Conservation (phyloP, 306 rosid genomes). For the Lotus japonicus region DNA sequence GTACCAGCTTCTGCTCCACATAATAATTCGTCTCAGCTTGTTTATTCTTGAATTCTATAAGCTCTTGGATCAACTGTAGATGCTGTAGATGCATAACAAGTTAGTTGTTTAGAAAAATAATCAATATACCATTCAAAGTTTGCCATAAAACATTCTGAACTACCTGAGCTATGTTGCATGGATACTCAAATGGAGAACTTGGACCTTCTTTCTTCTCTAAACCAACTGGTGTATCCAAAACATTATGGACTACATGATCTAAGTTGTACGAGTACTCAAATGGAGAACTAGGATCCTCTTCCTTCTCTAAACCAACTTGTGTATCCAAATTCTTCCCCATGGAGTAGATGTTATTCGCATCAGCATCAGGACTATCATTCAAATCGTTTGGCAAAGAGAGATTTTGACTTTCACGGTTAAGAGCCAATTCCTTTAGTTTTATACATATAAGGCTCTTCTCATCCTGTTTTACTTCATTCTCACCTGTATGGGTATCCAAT, state of each 20-base stretch:
- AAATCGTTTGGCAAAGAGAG: conserved; percentile 23
- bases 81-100: conserved; percentile 32
- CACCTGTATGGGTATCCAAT: conserved; percentile 26
- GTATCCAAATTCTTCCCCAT: conserved; percentile 15
- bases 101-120: conserved; percentile 20
- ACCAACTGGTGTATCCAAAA: conserved; percentile 11
- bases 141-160: conserved; percentile 1
- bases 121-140: neutral
- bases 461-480: conserved; percentile 30
- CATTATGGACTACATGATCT: conserved; percentile 41
- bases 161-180: conserved; percentile 49
- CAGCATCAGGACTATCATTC: conserved; percentile 14
- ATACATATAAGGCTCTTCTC: conserved; percentile 31
- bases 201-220: conserved; percentile 34
- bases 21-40: conserved; percentile 38
- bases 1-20: conserved; percentile 79
- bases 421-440: conserved; percentile 55
- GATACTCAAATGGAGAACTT: conserved; percentile 29
- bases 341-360: neutral
- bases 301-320: conserved; percentile 21
- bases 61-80: conserved; percentile 64
- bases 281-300: conserved; percentile 29
- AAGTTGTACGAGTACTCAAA: conserved; percentile 31
- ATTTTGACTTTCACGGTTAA: conserved; percentile 23
- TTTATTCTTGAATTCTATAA: conserved; percentile 43